phyloP scores from a whole-genome alignment of 106 monocot species.

The Vanilla planifolia region DNA sequence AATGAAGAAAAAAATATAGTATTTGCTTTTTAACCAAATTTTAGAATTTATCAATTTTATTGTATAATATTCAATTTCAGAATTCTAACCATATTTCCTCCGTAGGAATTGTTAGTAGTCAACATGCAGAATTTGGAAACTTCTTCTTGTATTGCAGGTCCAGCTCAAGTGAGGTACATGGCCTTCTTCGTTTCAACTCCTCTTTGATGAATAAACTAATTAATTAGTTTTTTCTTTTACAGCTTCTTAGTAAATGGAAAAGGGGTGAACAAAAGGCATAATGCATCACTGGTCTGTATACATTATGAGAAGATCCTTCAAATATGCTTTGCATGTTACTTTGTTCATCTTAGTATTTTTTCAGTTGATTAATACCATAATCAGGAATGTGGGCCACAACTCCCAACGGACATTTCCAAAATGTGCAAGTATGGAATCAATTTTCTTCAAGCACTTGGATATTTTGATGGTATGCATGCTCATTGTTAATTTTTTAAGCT shows the following conservation, averaged over 20 bases:
- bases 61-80: too few species aligned
- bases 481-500: neutral
- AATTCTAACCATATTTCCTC: neutral
- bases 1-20: too few species aligned
- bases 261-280: conserved; percentile 76
- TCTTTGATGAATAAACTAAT: neutral
- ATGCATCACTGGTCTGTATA: conserved; percentile 35
- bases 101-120: conserved; percentile 43
- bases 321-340: neutral
- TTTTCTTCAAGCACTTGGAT: conserved; percentile 77
- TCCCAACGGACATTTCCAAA: conserved; percentile 88
- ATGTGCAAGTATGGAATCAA: conserved; percentile 89
- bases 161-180: conserved; percentile 39
- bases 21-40: too few species aligned
- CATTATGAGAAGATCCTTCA: neutral
- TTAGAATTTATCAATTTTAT: too few species aligned
- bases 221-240: conserved; percentile 1
- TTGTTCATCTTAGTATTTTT: neutral
- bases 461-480: conserved; percentile 58
- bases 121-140: conserved; percentile 42
- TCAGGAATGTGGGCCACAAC: conserved; percentile 82
- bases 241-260: conserved; percentile 83
- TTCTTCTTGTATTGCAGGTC: conserved; percentile 43
- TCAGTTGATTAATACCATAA: conserved; percentile 8
- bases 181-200: neutral